Evolutionary conservation across 139 green algal genomes (phyloP), one percentile per base, ranked within the genome.

Genomic region (Coelastrella sp.): DNA sequence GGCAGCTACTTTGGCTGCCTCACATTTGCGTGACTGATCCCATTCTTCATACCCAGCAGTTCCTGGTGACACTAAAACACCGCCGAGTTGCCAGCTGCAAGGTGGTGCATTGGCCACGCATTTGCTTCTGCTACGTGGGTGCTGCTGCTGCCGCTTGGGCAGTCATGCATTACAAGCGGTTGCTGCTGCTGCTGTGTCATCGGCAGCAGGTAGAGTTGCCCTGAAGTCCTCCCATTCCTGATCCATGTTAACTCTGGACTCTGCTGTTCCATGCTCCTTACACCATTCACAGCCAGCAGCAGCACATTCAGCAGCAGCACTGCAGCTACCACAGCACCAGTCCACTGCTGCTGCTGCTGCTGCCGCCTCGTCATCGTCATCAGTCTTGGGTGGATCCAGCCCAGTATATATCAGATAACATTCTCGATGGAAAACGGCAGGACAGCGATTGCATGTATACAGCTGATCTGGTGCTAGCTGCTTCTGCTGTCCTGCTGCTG

Each of bases 401-500:
- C 80, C 80, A 7, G 80, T 86, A 10, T 32, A 14, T 3, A 5
- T 20, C 5, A n/a, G 10, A 56, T 86, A 86, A 47, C 80, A 86
- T 19, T 5, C 23, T 16, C 22, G 59, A 59, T 86, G 80, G 80
- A 86, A 86, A 8, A 86, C 80, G 5, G 80, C 80, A 4, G 60
- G 80, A 65, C 80, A 86, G 59, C 16, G 58, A 17, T 19, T 32
- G n/a, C 80, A 86, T 16, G 60, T 71, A 3, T 75, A 13, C 4
- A 75, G 10, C 4, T 13, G 10, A 54, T 86, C 80, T 60, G 20
- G 13, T 19, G 13, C 7, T 20, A 8, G 58, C 58, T 58, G 58
- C 80, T 85, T 54, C n/a, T 86, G 80, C 80, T 75, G 77, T 47
- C 32, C 54, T 68, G 60, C 80, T 86, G 5, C 5, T 73, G 79